phyloP scores from a whole-genome alignment of 2,329 filamentous ascomycete species.

The Chaetomiaceae sp. region DNA sequence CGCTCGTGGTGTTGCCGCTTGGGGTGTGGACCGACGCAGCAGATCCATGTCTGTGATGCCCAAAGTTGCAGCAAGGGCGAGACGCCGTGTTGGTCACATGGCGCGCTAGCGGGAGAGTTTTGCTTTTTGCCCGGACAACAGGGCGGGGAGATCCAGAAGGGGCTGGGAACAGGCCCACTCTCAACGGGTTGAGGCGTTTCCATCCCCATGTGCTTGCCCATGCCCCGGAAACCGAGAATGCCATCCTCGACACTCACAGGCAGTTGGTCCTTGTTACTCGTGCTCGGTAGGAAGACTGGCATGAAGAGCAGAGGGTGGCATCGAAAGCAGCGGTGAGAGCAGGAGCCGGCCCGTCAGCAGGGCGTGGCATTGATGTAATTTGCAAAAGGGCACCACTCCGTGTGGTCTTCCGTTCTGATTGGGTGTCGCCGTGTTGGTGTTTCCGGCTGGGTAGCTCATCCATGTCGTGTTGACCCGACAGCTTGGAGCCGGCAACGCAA shows the following conservation, averaged over 20 bases:
- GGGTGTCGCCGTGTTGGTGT: background rate
- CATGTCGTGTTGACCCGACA: slow-evolving; percentile 20
- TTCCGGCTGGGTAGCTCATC: too few species aligned
- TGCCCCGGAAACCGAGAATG: too few species aligned
- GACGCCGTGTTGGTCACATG: background rate
- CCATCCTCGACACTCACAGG: too few species aligned
- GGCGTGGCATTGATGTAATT: background rate
- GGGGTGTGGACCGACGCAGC: too few species aligned
- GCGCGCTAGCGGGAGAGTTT: background rate
- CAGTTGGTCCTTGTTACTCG: too few species aligned
- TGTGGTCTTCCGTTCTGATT: background rate
- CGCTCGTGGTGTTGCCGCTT: too few species aligned
- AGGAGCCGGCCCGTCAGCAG: background rate
- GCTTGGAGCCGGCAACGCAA: slow-evolving; percentile 19
- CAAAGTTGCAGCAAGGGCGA: too few species aligned
- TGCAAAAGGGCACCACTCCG: background rate
- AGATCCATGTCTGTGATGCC: too few species aligned
- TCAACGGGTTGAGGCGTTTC: background rate
- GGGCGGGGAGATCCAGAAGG: background rate
- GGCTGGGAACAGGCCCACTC: too few species aligned
- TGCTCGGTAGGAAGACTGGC: too few species aligned
- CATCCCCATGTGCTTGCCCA: background rate
- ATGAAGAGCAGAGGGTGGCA: background rate
- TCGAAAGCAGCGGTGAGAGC: background rate
- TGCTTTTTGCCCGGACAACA: background rate